Evolutionary conservation across 148 eudicot genomes (phyloP).

Genomic region (Rheum nobile): DNA sequence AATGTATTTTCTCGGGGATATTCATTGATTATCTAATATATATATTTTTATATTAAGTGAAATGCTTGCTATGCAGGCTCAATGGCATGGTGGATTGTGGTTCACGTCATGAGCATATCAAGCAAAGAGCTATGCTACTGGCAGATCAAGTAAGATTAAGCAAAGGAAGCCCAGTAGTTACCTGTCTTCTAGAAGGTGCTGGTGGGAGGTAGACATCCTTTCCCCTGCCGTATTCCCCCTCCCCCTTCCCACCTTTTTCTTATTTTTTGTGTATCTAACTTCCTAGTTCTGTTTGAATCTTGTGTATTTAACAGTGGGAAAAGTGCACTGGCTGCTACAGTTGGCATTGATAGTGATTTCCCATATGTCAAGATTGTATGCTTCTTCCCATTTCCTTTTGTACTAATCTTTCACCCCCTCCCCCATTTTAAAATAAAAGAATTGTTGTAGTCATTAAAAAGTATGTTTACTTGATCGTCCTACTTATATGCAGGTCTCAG

Average conservation of each 20-base stretch:
- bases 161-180: constrained; percentile 85
- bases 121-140: constrained; percentile 71
- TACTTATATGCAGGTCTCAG: constrained; percentile 44
- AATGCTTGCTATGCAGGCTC: constrained; percentile 34
- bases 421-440: not conserved
- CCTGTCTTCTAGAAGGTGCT: constrained; percentile 94
- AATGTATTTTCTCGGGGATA: not conserved
- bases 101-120: constrained; percentile 78
- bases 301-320: constrained; percentile 49
- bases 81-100: constrained; percentile 95
- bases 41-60: not conserved
- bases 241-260: not conserved
- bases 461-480: not conserved
- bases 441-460: not conserved
- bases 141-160: constrained; percentile 92
- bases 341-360: constrained; percentile 91
- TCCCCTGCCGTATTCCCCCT: not conserved
- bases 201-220: constrained; percentile 58
- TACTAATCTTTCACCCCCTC: not conserved
- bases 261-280: not conserved
- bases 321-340: constrained; percentile 90
- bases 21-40: not conserved
- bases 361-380: constrained; percentile 91
- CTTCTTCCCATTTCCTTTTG: not conserved
- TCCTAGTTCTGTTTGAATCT: not conserved